Evolutionary conservation across 1,284 basidiomycete genomes (phyloP).

Genomic region (Trametes sp.): DNA sequence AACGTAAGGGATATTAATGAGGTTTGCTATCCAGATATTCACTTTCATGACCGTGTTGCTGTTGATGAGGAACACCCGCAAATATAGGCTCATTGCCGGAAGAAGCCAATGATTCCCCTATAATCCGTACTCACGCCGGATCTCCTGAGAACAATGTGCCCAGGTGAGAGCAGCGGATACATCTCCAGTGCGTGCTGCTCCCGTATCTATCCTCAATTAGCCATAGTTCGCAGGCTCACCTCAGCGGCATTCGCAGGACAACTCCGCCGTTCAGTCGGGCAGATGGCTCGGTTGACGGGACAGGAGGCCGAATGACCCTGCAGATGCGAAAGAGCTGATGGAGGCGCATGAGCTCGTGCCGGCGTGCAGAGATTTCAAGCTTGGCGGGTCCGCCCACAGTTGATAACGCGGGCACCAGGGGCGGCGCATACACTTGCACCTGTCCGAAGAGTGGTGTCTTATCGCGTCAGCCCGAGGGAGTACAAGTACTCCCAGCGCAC

Average conservation of each 20-base stretch:
- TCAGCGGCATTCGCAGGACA: background rate
- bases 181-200: conserved; percentile 1
- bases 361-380: background rate
- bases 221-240: conserved; percentile 10
- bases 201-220: conserved; percentile 11
- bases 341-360: background rate
- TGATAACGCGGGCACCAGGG: conserved; percentile 21
- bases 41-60: background rate
- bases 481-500: conserved; percentile 28
- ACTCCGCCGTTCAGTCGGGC: background rate
- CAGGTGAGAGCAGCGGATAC: conserved; percentile 12
- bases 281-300: background rate
- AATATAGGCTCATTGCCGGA: conserved; percentile 7
- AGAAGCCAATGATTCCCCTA: conserved; percentile 14
- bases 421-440: conserved; percentile 7
- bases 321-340: conserved; percentile 3
- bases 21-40: background rate
- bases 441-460: conserved; percentile 18
- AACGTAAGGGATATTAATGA: background rate
- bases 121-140: conserved; percentile 4
- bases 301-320: background rate
- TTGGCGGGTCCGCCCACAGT: conserved; percentile 11
- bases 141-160: conserved; percentile 1
- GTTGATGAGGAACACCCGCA: background rate
- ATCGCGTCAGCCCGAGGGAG: conserved; percentile 14